phyloP scores from a whole-genome alignment of 768 basidiomycete genomes.

The Austroboletus eburneus region DNA sequence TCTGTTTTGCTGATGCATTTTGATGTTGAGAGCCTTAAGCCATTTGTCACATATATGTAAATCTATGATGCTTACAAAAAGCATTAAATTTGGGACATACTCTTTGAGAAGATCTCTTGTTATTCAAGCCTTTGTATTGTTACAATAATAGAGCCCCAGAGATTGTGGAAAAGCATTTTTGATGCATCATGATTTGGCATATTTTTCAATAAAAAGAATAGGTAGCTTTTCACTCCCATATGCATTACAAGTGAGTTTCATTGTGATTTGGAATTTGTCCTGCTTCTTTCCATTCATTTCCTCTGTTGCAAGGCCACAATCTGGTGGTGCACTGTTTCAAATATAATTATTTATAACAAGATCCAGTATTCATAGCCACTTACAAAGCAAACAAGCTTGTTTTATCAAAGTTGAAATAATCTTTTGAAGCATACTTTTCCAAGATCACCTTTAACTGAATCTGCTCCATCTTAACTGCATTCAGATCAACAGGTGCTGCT shows the following conservation, averaged over 20 bases:
- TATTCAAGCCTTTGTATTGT: slow-evolving; percentile 1
- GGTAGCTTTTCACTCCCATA: slow-evolving; percentile 29
- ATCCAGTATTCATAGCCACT: too few species aligned
- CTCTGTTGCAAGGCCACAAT: slow-evolving; percentile 16
- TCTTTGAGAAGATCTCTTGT: neutral
- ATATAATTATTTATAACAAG: too few species aligned
- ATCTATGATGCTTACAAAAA: neutral
- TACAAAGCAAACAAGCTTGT: too few species aligned
- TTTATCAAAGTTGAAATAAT: too few species aligned
- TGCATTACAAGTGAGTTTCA: slow-evolving; percentile 8
- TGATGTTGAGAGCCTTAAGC: neutral
- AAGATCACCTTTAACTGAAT: too few species aligned
- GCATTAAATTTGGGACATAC: neutral
- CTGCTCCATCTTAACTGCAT: too few species aligned
- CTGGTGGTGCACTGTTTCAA: slow-evolving; percentile 6
- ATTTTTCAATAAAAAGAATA: slow-evolving; percentile 34
- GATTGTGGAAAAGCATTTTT: neutral
- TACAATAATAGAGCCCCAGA: neutral
- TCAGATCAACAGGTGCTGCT: too few species aligned
- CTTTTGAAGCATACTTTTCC: too few species aligned
- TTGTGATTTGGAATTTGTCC: slow-evolving; percentile 12
- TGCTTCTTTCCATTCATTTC: slow-evolving; percentile 19
- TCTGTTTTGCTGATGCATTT: neutral
- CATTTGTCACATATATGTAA: neutral
- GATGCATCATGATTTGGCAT: slow-evolving; percentile 32